Conservation (phyloP, 2,329 filamentous ascomycete genomes). For the Alternaria brassicicola region DNA sequence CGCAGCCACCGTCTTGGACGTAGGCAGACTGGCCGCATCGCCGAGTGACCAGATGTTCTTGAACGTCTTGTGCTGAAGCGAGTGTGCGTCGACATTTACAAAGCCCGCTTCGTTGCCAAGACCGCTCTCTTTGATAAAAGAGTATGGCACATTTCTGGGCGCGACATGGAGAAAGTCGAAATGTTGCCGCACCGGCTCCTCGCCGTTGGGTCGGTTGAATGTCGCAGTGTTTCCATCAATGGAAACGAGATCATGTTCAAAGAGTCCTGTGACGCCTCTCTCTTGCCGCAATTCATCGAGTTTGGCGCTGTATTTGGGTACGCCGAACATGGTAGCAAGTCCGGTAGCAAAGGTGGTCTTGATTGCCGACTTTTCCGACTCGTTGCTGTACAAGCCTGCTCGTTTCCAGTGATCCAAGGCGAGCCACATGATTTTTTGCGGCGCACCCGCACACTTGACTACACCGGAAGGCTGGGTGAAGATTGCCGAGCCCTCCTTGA, state of each 20-base stretch:
- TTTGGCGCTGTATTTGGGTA: conserved; percentile 47
- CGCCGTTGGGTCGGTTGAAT: conserved; percentile 34
- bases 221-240: conserved; percentile 47
- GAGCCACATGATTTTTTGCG: conserved; percentile 52
- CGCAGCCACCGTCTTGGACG: conserved; percentile 49
- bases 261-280: conserved; percentile 46
- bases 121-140: conserved; percentile 43
- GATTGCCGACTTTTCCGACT: conserved; percentile 33
- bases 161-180: conserved; percentile 48
- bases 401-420: conserved; percentile 47
- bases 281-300: conserved; percentile 45
- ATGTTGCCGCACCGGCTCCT: conserved; percentile 34
- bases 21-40: conserved; percentile 46
- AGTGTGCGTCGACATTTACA: conserved; percentile 45
- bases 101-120: conserved; percentile 45
- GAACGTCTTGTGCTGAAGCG: conserved; percentile 46
- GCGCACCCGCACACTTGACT: conserved; percentile 49
- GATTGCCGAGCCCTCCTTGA: conserved; percentile 43
- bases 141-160: conserved; percentile 47
- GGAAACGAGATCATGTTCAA: conserved; percentile 46
- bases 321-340: conserved; percentile 49
- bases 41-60: conserved; percentile 48
- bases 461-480: conserved; percentile 49
- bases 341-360: conserved; percentile 49
- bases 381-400: conserved; percentile 40